Percentiles rank a stretch among this genome's conserved stretches.
Evolutionary conservation across 2,329 filamentous ascomycete genomes (phyloP).

Genomic region (Colletotrichum truncatum): DNA sequence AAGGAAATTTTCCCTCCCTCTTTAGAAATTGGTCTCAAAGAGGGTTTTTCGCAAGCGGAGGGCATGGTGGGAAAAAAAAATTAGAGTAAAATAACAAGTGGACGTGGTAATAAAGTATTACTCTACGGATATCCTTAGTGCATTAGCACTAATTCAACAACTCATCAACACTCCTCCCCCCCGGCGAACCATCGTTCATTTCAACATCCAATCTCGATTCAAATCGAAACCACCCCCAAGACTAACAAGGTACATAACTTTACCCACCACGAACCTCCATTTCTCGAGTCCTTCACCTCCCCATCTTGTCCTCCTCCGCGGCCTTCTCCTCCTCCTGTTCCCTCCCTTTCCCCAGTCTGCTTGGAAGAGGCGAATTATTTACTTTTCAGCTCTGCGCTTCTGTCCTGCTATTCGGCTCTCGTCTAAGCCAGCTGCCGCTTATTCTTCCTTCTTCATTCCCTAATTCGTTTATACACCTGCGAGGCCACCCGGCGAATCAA

Average conservation of each 20-base stretch:
- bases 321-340: not conserved
- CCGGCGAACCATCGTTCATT: no score
- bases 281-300: not conserved
- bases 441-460: not conserved
- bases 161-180: slow-evolving; percentile 18
- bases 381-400: not conserved
- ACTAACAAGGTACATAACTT: not conserved
- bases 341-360: not conserved
- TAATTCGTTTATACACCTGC: slow-evolving; percentile 12
- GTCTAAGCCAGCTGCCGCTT: not conserved
- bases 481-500: slow-evolving; percentile 9
- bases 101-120: slow-evolving; percentile 14
- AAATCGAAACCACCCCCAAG: slow-evolving; percentile 5
- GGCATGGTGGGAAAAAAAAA: not conserved
- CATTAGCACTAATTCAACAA: slow-evolving; percentile 24
- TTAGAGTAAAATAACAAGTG: not conserved
- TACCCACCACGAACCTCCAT: slow-evolving; percentile 2
- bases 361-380: not conserved
- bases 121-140: not conserved
- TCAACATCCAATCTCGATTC: not conserved
- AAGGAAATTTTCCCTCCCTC: not conserved
- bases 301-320: not conserved
- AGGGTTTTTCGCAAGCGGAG: not conserved
- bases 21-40: not conserved
- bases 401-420: slow-evolving; percentile 1